Evolutionary conservation across 371 early-diverging fungal genomes (phyloP), one percentile per base, ranked within the genome.

Genomic region (Mucor saturninus): DNA sequence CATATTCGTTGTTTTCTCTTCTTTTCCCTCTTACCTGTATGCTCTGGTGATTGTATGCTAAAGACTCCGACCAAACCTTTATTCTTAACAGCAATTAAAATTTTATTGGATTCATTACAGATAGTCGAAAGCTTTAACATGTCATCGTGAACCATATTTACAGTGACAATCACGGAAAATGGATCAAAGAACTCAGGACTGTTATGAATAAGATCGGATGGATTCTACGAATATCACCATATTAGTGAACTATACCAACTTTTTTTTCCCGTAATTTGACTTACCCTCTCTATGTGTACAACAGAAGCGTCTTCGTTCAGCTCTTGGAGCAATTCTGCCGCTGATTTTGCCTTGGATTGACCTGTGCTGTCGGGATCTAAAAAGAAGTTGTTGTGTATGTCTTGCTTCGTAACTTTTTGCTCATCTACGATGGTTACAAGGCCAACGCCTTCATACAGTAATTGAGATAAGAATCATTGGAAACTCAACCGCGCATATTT

Each of bases 371-470:
- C 79, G 13, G 73, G 56, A 30, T 86, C 87, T 13, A 98, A 80
- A 71, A 97, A 98, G 74, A 97, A 98, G 76, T 97, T 97, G 74
- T 79, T 90, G 38, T 88, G 91, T 40, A 90, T 75, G 56, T 95
- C 97, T 30, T 72, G 59, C 15, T 80, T 84, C 1, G 81, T 76
- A 5, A 93, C 92, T 3, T 66, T 63, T 37, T 79, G 73, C 38
- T 75, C 85, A 61, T 98, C 97, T 0, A 95, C 83, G 8, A 97
- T 75, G 0, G 93, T 90, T 62, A 95, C 93, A 50, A 86, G 79
- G 9, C 95, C 96, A 67, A 96, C 89, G 8, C 95, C 98, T 97
- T 30, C 35, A 48, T 13, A 15, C 15, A 31, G 28, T 28, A 26
- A 9, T 53, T 39, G 10, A 43, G 40, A 8, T 15, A 40, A 26